Percentiles rank a stretch among this genome's conserved stretches.
phyloP scores from a whole-genome alignment of 306 rosid species.

The Acacia melanoxylon region DNA sequence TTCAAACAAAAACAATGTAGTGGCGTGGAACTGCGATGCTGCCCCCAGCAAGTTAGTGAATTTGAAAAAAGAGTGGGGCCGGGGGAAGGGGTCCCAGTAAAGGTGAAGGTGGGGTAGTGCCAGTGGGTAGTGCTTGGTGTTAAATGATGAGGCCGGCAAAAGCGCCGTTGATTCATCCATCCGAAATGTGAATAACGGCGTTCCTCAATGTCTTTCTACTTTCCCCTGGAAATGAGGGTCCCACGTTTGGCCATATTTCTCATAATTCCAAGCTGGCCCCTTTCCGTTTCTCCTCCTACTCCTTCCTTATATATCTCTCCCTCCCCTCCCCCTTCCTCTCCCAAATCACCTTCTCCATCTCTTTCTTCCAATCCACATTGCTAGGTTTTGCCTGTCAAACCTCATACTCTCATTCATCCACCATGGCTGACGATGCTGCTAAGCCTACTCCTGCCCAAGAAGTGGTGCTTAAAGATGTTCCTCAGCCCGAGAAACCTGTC shows the following conservation, averaged over 20 bases:
- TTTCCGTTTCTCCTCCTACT: background rate
- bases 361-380: background rate
- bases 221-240: constrained; percentile 27
- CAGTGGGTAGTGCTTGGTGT: background rate
- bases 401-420: background rate
- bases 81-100: background rate
- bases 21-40: too few relatives aligned
- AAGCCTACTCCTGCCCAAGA: constrained; percentile 10
- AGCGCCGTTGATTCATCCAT: constrained; percentile 40
- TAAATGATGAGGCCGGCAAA: constrained; percentile 33
- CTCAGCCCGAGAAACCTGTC: constrained; percentile 24
- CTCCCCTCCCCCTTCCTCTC: background rate
- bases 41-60: background rate
- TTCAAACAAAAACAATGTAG: too few relatives aligned
- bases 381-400: background rate
- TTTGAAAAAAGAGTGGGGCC: too few relatives aligned
- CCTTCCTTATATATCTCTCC: constrained; percentile 25
- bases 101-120: background rate
- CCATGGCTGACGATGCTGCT: constrained; percentile 45
- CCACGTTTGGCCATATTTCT: constrained; percentile 16
- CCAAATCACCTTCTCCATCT: background rate
- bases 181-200: background rate
- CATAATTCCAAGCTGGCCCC: constrained; percentile 41
- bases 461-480: constrained; percentile 41
- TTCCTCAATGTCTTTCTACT: background rate